These are phyloP conservation scores for Grigorovia jiainica DNA, from an alignment of 805 yeast species.

Conservation along the genomic window DNA sequence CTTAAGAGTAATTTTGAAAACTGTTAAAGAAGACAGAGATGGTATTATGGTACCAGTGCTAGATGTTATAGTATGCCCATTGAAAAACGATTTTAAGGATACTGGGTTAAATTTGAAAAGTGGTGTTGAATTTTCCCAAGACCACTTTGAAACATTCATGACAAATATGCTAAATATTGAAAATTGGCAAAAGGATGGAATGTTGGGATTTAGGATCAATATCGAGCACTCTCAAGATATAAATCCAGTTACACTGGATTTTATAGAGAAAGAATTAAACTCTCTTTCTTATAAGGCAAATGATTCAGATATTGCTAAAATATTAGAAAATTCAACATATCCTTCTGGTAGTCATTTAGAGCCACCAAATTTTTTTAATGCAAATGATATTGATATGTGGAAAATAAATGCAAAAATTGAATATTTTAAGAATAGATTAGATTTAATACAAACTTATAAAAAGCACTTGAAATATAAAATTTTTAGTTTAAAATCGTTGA, in stretches of 20 bases:
- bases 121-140: background rate
- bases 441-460: constrained; percentile 14
- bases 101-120: background rate
- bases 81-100: constrained; percentile 23
- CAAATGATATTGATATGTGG: constrained; percentile 29
- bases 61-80: constrained; percentile 28
- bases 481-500: too few relatives aligned
- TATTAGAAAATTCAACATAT: too few relatives aligned
- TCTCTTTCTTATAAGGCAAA: constrained; percentile 31
- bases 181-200: background rate
- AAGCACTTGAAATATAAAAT: constrained; percentile 19
- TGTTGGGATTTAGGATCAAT: constrained; percentile 33
- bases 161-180: background rate
- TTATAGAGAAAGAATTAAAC: constrained; percentile 17
- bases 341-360: constrained; percentile 12
- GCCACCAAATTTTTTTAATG: constrained; percentile 23
- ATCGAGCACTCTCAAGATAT: constrained; percentile 31
- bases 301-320: too few relatives aligned
- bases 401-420: constrained; percentile 22
- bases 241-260: constrained; percentile 10
- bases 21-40: constrained; percentile 5
- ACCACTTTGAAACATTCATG: background rate
- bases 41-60: constrained; percentile 20
- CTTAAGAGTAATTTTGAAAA: constrained; percentile 18
- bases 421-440: constrained; percentile 13